Evolutionary conservation across 2,329 filamentous ascomycete genomes (phyloP).

Genomic region (Phyllosticta citribraziliensis): DNA sequence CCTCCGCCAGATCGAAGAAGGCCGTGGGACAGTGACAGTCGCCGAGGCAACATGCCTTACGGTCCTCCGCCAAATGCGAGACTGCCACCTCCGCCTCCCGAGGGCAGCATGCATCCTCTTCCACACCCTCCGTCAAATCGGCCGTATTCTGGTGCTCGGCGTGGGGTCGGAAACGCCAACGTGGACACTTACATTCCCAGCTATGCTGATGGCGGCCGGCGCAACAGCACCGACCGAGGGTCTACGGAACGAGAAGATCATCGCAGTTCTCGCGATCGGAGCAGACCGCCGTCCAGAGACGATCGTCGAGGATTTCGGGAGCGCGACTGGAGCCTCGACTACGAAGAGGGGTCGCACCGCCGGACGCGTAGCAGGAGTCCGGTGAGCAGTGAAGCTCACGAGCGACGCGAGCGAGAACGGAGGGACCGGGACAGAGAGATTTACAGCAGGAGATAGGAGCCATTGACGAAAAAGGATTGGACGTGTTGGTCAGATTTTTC

Average conservation of each 20-base stretch:
- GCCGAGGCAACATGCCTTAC: conserved; percentile 9
- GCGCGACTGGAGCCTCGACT: conserved; percentile 16
- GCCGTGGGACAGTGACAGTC: conserved; percentile 15
- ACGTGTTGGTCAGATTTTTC: not conserved
- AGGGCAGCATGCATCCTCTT: conserved; percentile 25
- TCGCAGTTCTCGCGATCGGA: conserved; percentile 17
- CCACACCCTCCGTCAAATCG: conserved; percentile 23
- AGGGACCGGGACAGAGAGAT: conserved; percentile 6
- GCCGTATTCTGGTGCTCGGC: conserved; percentile 13
- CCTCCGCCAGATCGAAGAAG: conserved; percentile 26
- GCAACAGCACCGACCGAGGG: conserved; percentile 16
- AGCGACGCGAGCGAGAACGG: conserved; percentile 17
- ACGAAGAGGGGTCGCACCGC: conserved; percentile 19
- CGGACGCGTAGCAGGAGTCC: conserved; percentile 26
- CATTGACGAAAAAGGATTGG: not conserved
- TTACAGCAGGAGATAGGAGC: conserved; percentile 1
- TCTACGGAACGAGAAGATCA: conserved; percentile 26
- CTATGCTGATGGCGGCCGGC: conserved; percentile 20
- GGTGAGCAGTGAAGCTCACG: conserved; percentile 17
- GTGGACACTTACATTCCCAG: conserved; percentile 38
- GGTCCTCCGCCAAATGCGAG: conserved; percentile 10
- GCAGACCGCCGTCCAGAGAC: conserved; percentile 23
- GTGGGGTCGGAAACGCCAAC: conserved; percentile 12
- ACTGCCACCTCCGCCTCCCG: conserved; percentile 26
- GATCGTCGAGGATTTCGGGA: conserved; percentile 22